A percentile compares a stretch with the other conserved stretches of the same genome.
phyloP scores from a whole-genome alignment of 257 asterid species.

The Asclepias syriaca region DNA sequence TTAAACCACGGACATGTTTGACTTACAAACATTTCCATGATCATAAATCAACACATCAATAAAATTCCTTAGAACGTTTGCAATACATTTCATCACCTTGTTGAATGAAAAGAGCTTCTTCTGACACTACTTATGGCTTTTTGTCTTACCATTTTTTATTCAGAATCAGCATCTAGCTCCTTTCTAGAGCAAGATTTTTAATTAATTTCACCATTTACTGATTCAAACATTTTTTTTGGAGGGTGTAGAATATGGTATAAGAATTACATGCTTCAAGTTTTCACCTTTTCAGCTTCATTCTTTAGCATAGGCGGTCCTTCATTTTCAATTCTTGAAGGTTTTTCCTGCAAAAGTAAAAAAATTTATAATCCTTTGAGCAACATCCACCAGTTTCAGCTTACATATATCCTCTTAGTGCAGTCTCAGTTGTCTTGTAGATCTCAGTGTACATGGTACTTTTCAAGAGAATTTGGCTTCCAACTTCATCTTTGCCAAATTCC shows the following conservation, averaged over 20 bases:
- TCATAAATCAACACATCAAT: neutral
- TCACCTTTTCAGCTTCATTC: neutral
- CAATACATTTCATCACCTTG: neutral
- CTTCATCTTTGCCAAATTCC: neutral
- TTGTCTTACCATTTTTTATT: neutral
- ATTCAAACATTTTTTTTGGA: neutral
- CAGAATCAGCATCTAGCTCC: neutral
- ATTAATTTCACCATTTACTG: neutral
- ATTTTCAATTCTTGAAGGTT: neutral
- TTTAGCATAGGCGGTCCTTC: neutral
- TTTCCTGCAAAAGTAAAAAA: neutral
- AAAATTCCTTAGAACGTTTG: neutral
- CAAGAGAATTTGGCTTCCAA: neutral
- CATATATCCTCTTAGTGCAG: too few species aligned
- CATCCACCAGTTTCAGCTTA: neutral
- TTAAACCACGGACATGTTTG: neutral
- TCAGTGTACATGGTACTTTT: too few species aligned
- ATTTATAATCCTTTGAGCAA: neutral
- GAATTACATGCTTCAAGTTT: neutral
- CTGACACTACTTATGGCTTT: neutral
- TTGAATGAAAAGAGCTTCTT: neutral
- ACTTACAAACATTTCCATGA: neutral
- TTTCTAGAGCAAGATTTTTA: too few species aligned
- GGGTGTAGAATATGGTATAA: neutral
- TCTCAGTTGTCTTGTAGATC: too few species aligned